Percentiles rank a stretch among this genome's conserved stretches.
Conservation (phyloP, 2,329 filamentous ascomycete species). For the Aspergillus sojae region DNA sequence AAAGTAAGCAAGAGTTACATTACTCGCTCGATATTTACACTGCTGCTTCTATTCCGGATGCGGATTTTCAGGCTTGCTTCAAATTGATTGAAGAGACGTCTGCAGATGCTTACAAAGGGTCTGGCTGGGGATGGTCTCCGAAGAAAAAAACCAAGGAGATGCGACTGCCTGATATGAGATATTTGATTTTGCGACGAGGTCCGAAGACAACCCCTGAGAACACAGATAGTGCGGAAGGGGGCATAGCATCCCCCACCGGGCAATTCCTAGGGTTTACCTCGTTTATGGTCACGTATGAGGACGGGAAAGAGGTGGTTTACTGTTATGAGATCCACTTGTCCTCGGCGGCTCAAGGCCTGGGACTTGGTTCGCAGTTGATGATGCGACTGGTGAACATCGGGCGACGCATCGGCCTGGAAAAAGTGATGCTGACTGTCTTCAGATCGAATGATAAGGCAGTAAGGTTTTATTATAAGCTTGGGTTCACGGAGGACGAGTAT, state of each 20-base stretch:
- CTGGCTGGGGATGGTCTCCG: conserved; percentile 58
- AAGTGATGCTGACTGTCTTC: conserved; percentile 65
- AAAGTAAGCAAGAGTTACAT: background rate
- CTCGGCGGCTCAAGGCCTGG: conserved; percentile 47
- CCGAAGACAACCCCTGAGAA: background rate
- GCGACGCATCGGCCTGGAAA: conserved; percentile 49
- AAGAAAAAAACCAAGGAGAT: conserved; percentile 60
- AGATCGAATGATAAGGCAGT: conserved; percentile 52
- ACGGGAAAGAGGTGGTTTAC: conserved; percentile 60
- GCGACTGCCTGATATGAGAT: conserved; percentile 61
- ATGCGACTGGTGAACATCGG: conserved; percentile 52
- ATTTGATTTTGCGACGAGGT: conserved; percentile 51
- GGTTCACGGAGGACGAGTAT: conserved; percentile 55
- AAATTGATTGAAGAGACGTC: conserved; percentile 58
- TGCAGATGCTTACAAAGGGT: conserved; percentile 54
- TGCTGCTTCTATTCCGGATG: conserved; percentile 38
- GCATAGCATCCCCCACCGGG: background rate
- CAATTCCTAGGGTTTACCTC: conserved; percentile 50
- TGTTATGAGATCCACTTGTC: conserved; percentile 65
- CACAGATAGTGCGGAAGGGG: background rate
- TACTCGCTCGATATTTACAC: conserved; percentile 36
- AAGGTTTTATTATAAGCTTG: conserved; percentile 54
- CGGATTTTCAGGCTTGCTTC: conserved; percentile 55
- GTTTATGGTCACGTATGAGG: conserved; percentile 61
- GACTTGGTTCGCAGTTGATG: conserved; percentile 57